Conservation (phyloP, 306 rosid species). For the Quercus bicolor region DNA sequence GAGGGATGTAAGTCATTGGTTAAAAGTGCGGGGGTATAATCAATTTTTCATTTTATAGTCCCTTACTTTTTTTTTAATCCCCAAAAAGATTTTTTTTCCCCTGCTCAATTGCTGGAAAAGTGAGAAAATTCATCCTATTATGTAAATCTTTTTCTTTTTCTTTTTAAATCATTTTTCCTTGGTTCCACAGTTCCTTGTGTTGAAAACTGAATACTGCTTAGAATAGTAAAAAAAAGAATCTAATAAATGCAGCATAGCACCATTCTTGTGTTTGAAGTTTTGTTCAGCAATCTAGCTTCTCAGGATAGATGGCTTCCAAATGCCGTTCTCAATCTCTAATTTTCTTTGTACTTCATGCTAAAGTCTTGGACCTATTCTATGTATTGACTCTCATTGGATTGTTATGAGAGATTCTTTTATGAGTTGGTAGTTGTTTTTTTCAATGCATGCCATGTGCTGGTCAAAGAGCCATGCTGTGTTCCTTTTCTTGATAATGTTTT, state of each 20-base stretch:
- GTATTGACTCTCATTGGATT: too few relatives aligned
- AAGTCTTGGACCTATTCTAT: too few relatives aligned
- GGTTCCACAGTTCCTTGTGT: constrained; percentile 24
- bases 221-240: constrained; percentile 11
- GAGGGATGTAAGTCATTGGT: constrained; percentile 27
- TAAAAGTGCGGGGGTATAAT: constrained; percentile 27
- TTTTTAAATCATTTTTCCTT: background rate
- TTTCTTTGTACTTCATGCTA: background rate
- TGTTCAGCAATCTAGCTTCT: background rate
- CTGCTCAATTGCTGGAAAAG: constrained; percentile 38
- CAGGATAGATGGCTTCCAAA: background rate
- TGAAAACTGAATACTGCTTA: constrained; percentile 29
- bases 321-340: background rate
- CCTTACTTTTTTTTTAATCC: constrained; percentile 13
- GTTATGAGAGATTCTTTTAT: background rate
- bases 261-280: background rate
- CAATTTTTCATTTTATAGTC: constrained; percentile 19
- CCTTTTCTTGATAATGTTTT: background rate
- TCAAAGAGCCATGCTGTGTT: background rate
- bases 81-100: constrained; percentile 1
- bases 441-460: too few relatives aligned
- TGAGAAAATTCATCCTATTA: constrained; percentile 27
- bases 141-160: constrained; percentile 47
- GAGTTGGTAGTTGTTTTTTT: background rate
- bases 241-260: constrained; percentile 8